phyloP scores from a whole-genome alignment of 2,329 filamentous ascomycete species.

The Botrytis fragariae region DNA sequence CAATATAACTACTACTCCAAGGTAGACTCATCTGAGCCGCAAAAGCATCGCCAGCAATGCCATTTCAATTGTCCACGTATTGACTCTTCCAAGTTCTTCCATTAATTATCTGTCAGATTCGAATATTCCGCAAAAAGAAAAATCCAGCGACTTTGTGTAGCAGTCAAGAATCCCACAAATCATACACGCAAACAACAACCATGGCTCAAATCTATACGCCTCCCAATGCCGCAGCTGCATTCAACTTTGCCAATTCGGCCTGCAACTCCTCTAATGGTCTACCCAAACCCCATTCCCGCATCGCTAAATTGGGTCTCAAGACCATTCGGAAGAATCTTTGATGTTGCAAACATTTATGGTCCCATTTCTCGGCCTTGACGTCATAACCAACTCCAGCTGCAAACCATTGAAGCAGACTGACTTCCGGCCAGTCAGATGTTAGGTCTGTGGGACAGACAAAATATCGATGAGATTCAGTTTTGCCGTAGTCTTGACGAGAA shows the following conservation, averaged over 20 bases:
- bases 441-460: conserved; percentile 30
- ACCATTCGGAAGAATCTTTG: conserved; percentile 32
- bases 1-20: not conserved
- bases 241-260: conserved; percentile 8
- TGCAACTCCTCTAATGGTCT: conserved; percentile 12
- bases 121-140: conserved; percentile 6
- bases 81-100: not conserved
- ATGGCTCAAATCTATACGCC: not conserved
- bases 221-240: not conserved
- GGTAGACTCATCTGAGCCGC: conserved; percentile 7
- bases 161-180: not conserved
- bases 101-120: not conserved
- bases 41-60: conserved; percentile 7
- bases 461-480: conserved; percentile 34
- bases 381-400: conserved; percentile 31
- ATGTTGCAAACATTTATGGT: conserved; percentile 33
- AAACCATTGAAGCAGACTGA: conserved; percentile 32
- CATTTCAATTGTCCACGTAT: not conserved
- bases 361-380: conserved; percentile 34
- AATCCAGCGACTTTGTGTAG: not conserved
- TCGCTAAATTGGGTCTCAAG: conserved; percentile 31
- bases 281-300: conserved; percentile 21
- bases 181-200: not conserved
- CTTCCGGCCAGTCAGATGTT: conserved; percentile 32
- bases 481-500: conserved; percentile 32